Evolutionary conservation across 2,329 filamentous ascomycete genomes (phyloP).

Genomic region (Venturia pyrina): DNA sequence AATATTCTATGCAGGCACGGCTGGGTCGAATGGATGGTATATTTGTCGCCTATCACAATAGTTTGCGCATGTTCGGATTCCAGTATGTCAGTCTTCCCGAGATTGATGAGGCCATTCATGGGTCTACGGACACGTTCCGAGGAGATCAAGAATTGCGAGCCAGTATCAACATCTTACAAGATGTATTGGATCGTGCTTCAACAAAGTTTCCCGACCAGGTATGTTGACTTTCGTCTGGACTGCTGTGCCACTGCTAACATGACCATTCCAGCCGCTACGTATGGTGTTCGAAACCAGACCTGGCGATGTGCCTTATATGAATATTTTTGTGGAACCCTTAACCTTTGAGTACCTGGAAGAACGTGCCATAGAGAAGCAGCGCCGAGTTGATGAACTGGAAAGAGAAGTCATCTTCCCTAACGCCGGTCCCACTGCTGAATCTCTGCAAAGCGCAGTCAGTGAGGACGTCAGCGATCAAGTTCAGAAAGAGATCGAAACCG

Average conservation of each 20-base stretch:
- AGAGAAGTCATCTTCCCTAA: slow-evolving; percentile 44
- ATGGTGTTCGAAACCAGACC: slow-evolving; percentile 72
- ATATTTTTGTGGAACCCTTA: slow-evolving; percentile 83
- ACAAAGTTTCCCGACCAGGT: slow-evolving; percentile 59
- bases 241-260: background rate
- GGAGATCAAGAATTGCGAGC: slow-evolving; percentile 80
- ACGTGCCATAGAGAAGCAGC: slow-evolving; percentile 60
- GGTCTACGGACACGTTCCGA: slow-evolving; percentile 53
- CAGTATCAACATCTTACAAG: slow-evolving; percentile 69
- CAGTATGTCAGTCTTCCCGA: slow-evolving; percentile 83
- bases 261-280: slow-evolving; percentile 49
- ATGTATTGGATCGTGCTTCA: slow-evolving; percentile 66
- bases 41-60: slow-evolving; percentile 94
- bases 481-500: slow-evolving; percentile 21
- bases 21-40: slow-evolving; percentile 99
- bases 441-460: slow-evolving; percentile 9
- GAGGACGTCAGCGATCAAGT: slow-evolving; percentile 22
- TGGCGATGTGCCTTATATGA: slow-evolving; percentile 57
- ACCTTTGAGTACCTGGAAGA: slow-evolving; percentile 43
- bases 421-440: slow-evolving; percentile 18
- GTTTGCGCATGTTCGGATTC: slow-evolving; percentile 90
- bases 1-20: slow-evolving; percentile 91
- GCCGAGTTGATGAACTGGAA: slow-evolving; percentile 54
- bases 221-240: slow-evolving; percentile 14
- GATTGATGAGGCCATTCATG: slow-evolving; percentile 87